Evolutionary conservation across 495 filamentous ascomycete species (phyloP).

Genomic region (Amphirosellinia nigrospora): DNA sequence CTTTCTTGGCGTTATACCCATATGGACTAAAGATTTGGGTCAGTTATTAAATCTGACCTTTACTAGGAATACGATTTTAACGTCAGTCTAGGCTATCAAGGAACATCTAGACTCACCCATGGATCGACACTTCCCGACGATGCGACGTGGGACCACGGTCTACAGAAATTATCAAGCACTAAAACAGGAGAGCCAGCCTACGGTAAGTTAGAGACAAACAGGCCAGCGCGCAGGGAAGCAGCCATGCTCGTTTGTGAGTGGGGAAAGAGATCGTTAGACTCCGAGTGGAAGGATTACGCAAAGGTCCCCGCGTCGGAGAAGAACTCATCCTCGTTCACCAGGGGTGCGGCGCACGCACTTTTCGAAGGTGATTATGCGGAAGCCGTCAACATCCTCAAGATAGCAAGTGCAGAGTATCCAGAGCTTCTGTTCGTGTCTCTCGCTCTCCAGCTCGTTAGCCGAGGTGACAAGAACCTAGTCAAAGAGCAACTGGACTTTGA

Average conservation of each 20-base stretch:
- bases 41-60: conserved; percentile 21
- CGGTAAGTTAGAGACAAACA: conserved; percentile 62
- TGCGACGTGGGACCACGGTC: conserved; percentile 55
- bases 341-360: conserved; percentile 78
- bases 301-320: conserved; percentile 58
- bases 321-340: conserved; percentile 75
- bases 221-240: conserved; percentile 71
- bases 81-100: conserved; percentile 40
- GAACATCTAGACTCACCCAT: conserved; percentile 50
- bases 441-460: conserved; percentile 57
- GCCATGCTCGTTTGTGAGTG: conserved; percentile 83
- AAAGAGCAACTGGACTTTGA: conserved; percentile 54
- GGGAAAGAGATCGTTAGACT: conserved; percentile 57
- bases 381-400: conserved; percentile 58
- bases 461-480: conserved; percentile 36
- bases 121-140: conserved; percentile 47
- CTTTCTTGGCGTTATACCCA: conserved; percentile 79
- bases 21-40: conserved; percentile 83
- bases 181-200: conserved; percentile 42
- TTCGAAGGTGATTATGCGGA: conserved; percentile 71
- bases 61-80: conserved; percentile 22
- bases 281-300: conserved; percentile 57
- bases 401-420: conserved; percentile 53
- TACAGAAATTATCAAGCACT: conserved; percentile 53
- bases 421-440: conserved; percentile 60